Evolutionary conservation across 352 stramenopile genomes (phyloP), one percentile per base, ranked within the genome.

Genomic region (Pilasporangium apinafurcum): DNA sequence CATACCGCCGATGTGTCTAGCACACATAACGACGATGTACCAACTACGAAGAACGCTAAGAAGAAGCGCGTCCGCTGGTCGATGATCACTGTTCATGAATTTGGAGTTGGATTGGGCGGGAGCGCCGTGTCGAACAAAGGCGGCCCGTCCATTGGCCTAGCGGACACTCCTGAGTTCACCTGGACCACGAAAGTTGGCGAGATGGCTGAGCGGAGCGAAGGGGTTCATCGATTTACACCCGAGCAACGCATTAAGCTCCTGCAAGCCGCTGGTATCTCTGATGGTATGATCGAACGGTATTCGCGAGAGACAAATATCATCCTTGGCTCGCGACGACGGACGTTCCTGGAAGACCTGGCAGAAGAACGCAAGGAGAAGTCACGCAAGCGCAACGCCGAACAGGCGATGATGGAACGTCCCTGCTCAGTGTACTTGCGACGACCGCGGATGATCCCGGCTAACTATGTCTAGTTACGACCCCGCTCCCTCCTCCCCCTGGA

Each of bases 361-460:
- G 36, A 56, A 13, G 43, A 62, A n/a, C 17, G 39, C 13, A 28
- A 51, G 39, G 40, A 56, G 24, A 44, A 54, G 27, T 57, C 52
- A 5, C 60, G 56, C 24, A 85, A 83, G 50, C 64, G 68, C 31
- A 75, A 57, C 41, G 59, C 67, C 32, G 58, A 74, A 12, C 51
- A 78, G 25, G 54, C 60, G 21, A 59, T 80, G 27, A 62, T 74
- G 24, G 40, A 59, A 43, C 65, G 63, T 29, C 55, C 66, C 25
- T 75, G 70, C 37, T 63, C 66, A 21, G 44, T 61, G 28, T 72
- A 68, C 57, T 55, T 76, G 35, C 59, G 68, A 35, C 55, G 68
- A 42, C 72, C 72, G 22, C 65, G 72, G 30, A 85, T 85, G 65
- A 85, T 85, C 52, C 72, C 72, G 28, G 52, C 65, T 51, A 81